These are phyloP conservation scores for Lasiodiplodia sp. DNA, from an alignment of 2,329 filamentous ascomycete genomes.

Conservation along the genomic window DNA sequence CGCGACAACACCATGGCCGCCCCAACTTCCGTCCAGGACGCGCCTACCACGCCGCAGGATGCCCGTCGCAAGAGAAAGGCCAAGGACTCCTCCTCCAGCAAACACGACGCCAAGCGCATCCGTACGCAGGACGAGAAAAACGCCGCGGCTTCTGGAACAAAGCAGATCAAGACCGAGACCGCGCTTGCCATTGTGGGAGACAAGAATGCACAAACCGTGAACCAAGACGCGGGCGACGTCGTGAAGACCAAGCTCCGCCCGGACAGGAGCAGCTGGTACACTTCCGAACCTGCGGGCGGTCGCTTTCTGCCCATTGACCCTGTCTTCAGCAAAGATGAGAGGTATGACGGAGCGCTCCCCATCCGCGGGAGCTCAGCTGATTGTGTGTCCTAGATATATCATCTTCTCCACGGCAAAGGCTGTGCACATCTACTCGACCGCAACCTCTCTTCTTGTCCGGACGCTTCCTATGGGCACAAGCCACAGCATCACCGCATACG, in stretches of 20 bases:
- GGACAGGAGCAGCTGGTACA: slow-evolving; percentile 27
- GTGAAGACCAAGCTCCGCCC: slow-evolving; percentile 25
- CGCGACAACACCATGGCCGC: slow-evolving; percentile 27
- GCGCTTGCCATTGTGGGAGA: slow-evolving; percentile 6
- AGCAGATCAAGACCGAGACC: background rate
- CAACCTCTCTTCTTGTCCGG: slow-evolving; percentile 80
- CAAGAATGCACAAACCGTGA: background rate
- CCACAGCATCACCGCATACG: slow-evolving; percentile 59
- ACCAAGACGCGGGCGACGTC: background rate
- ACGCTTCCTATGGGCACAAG: slow-evolving; percentile 66
- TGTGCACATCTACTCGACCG: slow-evolving; percentile 80
- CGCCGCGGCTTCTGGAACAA: background rate
- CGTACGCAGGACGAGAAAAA: slow-evolving; percentile 23
- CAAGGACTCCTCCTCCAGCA: slow-evolving; percentile 19
- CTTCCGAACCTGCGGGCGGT: slow-evolving; percentile 61
- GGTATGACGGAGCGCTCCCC: slow-evolving; percentile 43
- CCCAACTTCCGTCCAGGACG: slow-evolving; percentile 15
- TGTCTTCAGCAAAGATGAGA: slow-evolving; percentile 64
- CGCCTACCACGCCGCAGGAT: background rate
- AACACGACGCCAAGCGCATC: slow-evolving; percentile 29
- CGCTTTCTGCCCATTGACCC: slow-evolving; percentile 64
- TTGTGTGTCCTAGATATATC: slow-evolving; percentile 65
- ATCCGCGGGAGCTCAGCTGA: background rate
- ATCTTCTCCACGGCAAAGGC: slow-evolving; percentile 77
- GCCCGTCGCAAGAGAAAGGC: slow-evolving; percentile 27